These are phyloP conservation scores for Candida nonsorbophila DNA, from an alignment of 805 yeast species.

Conservation along the genomic window DNA sequence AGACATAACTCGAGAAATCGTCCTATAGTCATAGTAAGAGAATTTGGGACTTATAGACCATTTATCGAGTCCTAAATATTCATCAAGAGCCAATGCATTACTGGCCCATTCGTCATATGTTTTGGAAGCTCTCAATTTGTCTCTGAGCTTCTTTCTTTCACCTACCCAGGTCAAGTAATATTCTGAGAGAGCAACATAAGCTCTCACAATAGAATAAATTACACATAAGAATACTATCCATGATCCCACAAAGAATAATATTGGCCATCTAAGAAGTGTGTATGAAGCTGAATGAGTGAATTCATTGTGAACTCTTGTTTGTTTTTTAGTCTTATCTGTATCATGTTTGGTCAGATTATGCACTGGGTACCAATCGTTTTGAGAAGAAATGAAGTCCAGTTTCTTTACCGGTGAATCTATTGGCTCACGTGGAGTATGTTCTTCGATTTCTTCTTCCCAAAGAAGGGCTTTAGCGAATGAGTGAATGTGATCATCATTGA, in stretches of 20 bases:
- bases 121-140: constrained; percentile 41
- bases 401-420: too few species aligned
- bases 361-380: constrained; percentile 23
- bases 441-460: constrained; percentile 35
- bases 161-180: constrained; percentile 58
- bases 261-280: constrained; percentile 58
- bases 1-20: constrained; percentile 44
- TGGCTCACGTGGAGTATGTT: too few species aligned
- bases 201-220: constrained; percentile 48
- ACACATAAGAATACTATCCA: constrained; percentile 53
- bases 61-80: constrained; percentile 49
- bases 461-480: constrained; percentile 35
- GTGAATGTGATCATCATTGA: constrained; percentile 30
- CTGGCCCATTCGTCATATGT: constrained; percentile 59
- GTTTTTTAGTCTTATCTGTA: constrained; percentile 5
- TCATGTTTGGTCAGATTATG: constrained; percentile 5
- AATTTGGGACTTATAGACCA: constrained; percentile 63
- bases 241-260: constrained; percentile 42
- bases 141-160: constrained; percentile 43
- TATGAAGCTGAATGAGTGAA: constrained; percentile 30
- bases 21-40: constrained; percentile 63
- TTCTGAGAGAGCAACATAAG: constrained; percentile 62
- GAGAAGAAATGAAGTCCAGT: constrained; percentile 19
- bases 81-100: constrained; percentile 55
- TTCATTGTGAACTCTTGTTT: constrained; percentile 21